Evolutionary conservation across 768 basidiomycete genomes (phyloP).

Genomic region (Lentinula sp.): DNA sequence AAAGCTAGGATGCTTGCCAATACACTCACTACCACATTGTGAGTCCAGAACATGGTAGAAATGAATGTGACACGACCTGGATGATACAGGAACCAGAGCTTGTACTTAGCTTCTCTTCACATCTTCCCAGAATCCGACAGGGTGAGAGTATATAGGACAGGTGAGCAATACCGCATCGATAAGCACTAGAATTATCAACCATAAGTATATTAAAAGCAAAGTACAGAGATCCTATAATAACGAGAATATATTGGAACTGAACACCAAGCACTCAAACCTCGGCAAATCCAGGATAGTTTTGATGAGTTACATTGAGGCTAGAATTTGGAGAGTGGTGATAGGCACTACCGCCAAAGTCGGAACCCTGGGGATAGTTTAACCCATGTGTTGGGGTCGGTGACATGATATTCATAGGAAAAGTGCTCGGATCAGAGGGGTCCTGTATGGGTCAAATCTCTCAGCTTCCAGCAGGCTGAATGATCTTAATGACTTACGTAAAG

Average conservation of each 20-base stretch:
- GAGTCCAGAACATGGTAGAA: background rate
- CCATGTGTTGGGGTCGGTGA: background rate
- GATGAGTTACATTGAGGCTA: background rate
- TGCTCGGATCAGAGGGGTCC: constrained; percentile 29
- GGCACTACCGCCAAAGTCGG: background rate
- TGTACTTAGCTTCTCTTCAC: background rate
- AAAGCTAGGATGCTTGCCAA: background rate
- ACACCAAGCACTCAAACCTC: background rate
- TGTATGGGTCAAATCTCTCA: constrained; percentile 6
- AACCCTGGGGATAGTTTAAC: background rate
- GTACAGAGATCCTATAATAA: background rate
- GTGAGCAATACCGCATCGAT: background rate
- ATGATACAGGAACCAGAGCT: background rate
- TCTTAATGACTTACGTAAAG: constrained; percentile 20
- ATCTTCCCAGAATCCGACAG: background rate
- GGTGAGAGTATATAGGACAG: background rate
- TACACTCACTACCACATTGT: background rate
- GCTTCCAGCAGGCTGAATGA: background rate
- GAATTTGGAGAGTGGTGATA: background rate
- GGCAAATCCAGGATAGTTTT: background rate
- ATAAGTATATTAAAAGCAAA: background rate
- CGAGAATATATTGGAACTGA: background rate
- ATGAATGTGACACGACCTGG: background rate
- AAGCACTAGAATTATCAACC: background rate
- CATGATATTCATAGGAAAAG: background rate